Evolutionary conservation across 352 stramenopile genomes (phyloP), one percentile per base, ranked within the genome.

Genomic region (Phytophthora idaei): DNA sequence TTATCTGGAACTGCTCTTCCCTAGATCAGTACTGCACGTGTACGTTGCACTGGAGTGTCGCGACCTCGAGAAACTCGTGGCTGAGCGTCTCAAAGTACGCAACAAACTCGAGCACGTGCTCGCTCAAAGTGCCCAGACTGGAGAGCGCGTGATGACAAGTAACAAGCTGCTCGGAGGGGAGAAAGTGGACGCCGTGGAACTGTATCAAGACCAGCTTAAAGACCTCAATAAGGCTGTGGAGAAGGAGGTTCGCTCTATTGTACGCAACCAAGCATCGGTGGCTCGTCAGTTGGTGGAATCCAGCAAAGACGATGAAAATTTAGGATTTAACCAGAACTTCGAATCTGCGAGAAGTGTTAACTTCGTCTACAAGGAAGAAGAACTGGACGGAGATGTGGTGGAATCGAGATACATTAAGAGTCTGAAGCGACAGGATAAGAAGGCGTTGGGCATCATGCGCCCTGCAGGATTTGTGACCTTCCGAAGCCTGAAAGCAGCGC

Each of bases 381-480:
- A 74, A 7, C 57, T 83, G 57, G 67, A 75, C 6, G 49, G 51
- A 25, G 63, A 71, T 36, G 63, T 47, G 11, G 45, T 78, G 27
- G 82, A 93, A 47, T 90, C 68, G 21, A 76, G 70, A 56, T 92
- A 90, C 57, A 91, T 92, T 60, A 79, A 77, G 31, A 63, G 76
- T 11, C 42, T 85, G 36, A 75, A 81, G 45, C 66, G 65, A 10
- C 67, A 85, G 54, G 71, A 80, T 58, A 77, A 76, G 49, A 73
- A 71, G 31, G 64, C 54, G 15, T 57, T 80, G 2, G 78, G 75
- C 7, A 90, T 92, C 61, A 95, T 95, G 87, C 85, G 82, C 6
- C 54, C 63, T 12, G 81, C 85, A 1, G 87, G 83, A 1, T 95
- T 95, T 52, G 85, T 95, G 39, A 95, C 87, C 2, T 95, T 95